Evolutionary conservation across 2,329 filamentous ascomycete species (phyloP), one percentile per base, ranked within the genome.

Genomic region (Madurella mycetomatis): DNA sequence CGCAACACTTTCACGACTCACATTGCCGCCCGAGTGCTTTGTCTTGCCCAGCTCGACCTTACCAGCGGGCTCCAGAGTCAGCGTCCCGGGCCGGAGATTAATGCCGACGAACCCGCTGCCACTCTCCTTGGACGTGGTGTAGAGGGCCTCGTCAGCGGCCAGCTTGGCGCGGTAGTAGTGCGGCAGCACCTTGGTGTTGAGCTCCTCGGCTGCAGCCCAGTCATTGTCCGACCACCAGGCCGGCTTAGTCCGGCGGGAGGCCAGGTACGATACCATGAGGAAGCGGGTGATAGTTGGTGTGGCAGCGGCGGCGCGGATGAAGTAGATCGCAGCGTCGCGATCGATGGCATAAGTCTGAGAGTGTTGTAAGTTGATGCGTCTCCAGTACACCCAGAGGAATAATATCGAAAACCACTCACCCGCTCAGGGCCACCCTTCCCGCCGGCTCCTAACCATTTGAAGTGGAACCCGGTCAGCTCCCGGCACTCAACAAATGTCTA

Each of bases 201-300:
- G 70, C 40, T 76, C 66, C 15, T 66, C 55, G 13, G 71, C 64
- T 1, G 58, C 54, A n/a, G 73, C 67, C 77, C 78, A 83, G 53
- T 69, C 70, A 9, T 71, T 74, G 5, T 76, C 71, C 18, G 72
- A 67, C 79, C 80, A 85, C 82, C 83, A 86, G 0, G 75, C 60
- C 1, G 83, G 78, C 31, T 71, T 71, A 5, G 58, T 52, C 25
- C 77, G 73, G 19, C 85, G 78, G 16, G 80, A 79, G 54, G 75
- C 75, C 11, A 81, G 67, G 60, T 85, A 85, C 0, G 83, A 86
- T 49, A 88, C 73, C 61, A 87, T 77, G 47, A 88, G 74, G 70
- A 87, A 87, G 56, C 82, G 80, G 2, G 72, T 81, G 57, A 87
- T 73, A 17, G 72, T 70, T 0, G 81, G 76, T 0, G 76, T 75